Evolutionary conservation across 192 early-diverging fungal species (phyloP).

Genomic region (Phlyctochytrium bullatum): DNA sequence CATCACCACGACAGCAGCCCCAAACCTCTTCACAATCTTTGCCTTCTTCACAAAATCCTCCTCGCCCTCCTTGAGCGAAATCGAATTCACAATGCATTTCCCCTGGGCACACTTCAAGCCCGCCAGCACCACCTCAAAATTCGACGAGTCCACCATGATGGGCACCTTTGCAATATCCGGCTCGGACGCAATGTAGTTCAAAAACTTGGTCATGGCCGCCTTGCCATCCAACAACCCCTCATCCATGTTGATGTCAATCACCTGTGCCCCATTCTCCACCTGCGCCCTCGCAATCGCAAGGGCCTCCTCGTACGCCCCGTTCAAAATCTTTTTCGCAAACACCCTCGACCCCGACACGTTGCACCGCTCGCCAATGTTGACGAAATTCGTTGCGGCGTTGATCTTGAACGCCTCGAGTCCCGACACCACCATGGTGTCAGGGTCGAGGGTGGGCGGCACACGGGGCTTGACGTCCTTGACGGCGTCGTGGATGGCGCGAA

Average conservation of each 20-base stretch:
- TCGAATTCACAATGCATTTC: constrained; percentile 97
- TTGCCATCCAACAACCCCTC: constrained; percentile 94
- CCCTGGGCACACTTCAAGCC: constrained; percentile 95
- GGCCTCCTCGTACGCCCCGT: constrained; percentile 90
- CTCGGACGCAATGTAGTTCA: constrained; percentile 92
- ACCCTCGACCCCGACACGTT: constrained; percentile 95
- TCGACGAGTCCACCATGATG: constrained; percentile 95
- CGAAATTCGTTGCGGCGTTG: constrained; percentile 79
- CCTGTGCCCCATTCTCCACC: constrained; percentile 92
- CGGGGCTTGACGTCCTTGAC: constrained; percentile 77
- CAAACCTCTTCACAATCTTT: constrained; percentile 80
- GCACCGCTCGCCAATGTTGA: constrained; percentile 96
- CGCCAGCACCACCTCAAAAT: constrained; percentile 95
- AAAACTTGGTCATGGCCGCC: constrained; percentile 89
- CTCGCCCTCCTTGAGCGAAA: constrained; percentile 93
- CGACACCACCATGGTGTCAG: constrained; percentile 70
- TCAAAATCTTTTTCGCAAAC: constrained; percentile 91
- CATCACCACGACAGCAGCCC: constrained; percentile 96
- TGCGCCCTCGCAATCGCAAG: constrained; percentile 89
- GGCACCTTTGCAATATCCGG: constrained; percentile 87
- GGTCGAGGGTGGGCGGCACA: constrained; percentile 63
- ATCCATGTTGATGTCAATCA: constrained; percentile 97
- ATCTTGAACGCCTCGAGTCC: constrained; percentile 85
- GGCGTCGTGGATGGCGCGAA: constrained; percentile 77
- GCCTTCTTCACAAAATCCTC: constrained; percentile 91